These are phyloP conservation scores for Galeopsis tetrahit DNA, from an alignment of 257 asterid species.

Conservation along the genomic window DNA sequence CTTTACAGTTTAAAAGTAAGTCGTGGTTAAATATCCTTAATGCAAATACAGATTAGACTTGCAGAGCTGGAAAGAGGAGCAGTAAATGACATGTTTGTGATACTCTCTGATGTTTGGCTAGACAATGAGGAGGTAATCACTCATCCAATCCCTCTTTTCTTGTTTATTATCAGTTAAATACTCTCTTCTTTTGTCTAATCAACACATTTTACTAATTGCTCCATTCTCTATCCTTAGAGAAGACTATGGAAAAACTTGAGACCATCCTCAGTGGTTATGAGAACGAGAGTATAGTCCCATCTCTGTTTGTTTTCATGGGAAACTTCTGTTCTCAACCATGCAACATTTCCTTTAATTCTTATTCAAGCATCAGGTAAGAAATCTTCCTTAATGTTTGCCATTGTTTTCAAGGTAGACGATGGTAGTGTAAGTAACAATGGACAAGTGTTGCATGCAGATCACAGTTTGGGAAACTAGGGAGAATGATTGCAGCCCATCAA, in stretches of 20 bases:
- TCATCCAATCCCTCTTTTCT: conserved; percentile 21
- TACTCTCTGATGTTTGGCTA: conserved; percentile 91
- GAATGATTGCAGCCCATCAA: conserved; percentile 75
- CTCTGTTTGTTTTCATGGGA: conserved; percentile 96
- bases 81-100: conserved; percentile 92
- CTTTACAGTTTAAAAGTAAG: conserved; percentile 21
- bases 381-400: conserved; percentile 31
- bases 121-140: conserved; percentile 73
- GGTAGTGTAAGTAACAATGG: conserved; percentile 25
- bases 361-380: conserved; percentile 74
- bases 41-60: conserved; percentile 65
- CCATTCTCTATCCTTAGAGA: conserved; percentile 60
- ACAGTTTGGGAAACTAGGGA: conserved; percentile 89
- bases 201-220: conserved; percentile 43
- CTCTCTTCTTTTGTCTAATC: conserved; percentile 29
- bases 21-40: conserved; percentile 44
- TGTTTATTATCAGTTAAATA: conserved; percentile 21
- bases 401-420: conserved; percentile 31
- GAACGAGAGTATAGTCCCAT: conserved; percentile 79
- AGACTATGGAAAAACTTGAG: conserved; percentile 87
- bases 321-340: conserved; percentile 94
- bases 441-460: conserved; percentile 50
- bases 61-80: conserved; percentile 83
- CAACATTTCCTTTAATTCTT: conserved; percentile 83
- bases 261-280: conserved; percentile 80